phyloP scores from a whole-genome alignment of 805 yeast species.

The Candida xiaguanensis region DNA sequence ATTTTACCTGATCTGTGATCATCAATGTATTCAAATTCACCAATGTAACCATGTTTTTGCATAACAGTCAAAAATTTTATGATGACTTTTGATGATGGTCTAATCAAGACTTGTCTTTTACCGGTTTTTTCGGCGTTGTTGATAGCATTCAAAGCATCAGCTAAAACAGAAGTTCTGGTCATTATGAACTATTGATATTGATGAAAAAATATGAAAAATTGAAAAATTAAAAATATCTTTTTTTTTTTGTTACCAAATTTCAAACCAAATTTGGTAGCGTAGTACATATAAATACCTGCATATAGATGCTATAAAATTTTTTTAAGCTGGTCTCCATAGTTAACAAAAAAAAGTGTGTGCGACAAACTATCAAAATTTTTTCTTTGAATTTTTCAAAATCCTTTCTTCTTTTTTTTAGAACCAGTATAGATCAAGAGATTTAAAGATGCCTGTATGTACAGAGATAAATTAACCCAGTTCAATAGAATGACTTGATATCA shows the following conservation, averaged over 20 bases:
- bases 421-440: background rate
- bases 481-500: no score
- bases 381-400: background rate
- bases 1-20: constrained; percentile 99
- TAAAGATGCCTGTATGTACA: constrained; percentile 42
- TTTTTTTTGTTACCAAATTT: constrained; percentile 4
- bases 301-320: constrained; percentile 1
- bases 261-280: background rate
- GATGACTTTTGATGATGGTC: constrained; percentile 98
- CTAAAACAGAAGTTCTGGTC: constrained; percentile 98
- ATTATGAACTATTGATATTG: constrained; percentile 38
- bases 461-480: background rate
- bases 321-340: background rate
- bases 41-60: constrained; percentile 99
- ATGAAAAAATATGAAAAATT: constrained; percentile 1
- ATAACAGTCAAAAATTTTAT: constrained; percentile 94
- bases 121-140: constrained; percentile 99
- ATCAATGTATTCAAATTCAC: constrained; percentile 96
- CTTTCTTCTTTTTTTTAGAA: background rate
- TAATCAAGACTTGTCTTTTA: constrained; percentile 96
- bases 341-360: background rate
- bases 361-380: constrained; percentile 5
- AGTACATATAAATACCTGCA: background rate
- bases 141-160: constrained; percentile 97
- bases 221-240: no score